A percentile compares a stretch with the other conserved stretches of the same genome.
Conservation (phyloP, 768 basidiomycete genomes). For the Trametes meyenii region DNA sequence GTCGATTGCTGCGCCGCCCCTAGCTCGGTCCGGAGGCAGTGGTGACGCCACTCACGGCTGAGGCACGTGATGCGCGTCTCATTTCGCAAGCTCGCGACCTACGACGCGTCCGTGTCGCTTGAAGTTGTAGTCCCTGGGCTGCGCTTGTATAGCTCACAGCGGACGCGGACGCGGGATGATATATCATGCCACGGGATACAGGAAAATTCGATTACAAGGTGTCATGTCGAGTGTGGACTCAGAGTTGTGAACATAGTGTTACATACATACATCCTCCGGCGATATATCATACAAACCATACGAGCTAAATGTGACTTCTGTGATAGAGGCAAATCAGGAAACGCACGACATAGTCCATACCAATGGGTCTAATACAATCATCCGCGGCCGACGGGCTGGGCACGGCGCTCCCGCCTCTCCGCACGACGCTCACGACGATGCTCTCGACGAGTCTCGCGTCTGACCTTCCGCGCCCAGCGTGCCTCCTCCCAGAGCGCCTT, state of each 20-base stretch:
- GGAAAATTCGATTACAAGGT: background rate
- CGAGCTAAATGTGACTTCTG: background rate
- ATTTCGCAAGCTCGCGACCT: conserved; percentile 14
- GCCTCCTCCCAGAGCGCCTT: conserved; percentile 14
- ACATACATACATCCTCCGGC: conserved; percentile 9
- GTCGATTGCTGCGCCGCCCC: background rate
- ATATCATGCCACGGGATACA: no score
- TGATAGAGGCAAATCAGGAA: background rate
- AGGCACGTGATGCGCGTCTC: conserved; percentile 19
- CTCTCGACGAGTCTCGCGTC: conserved; percentile 12
- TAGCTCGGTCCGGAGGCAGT: conserved; percentile 8
- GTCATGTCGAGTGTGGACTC: background rate
- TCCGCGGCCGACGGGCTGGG: conserved; percentile 1
- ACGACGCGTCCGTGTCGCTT: conserved; percentile 4
- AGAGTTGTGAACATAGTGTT: conserved; percentile 3
- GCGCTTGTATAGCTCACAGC: background rate
- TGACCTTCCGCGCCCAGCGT: conserved; percentile 4
- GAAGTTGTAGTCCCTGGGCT: background rate
- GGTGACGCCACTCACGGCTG: conserved; percentile 4
- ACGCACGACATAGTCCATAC: background rate
- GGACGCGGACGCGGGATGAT: no score
- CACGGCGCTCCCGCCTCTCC: conserved; percentile 10
- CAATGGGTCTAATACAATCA: background rate
- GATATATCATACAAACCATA: conserved; percentile 4
- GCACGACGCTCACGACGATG: conserved; percentile 9